Percentiles rank a stretch among this genome's conserved stretches.
Conservation (phyloP, 164 flowering plant genomes). For the Stephania yunnanensis region DNA sequence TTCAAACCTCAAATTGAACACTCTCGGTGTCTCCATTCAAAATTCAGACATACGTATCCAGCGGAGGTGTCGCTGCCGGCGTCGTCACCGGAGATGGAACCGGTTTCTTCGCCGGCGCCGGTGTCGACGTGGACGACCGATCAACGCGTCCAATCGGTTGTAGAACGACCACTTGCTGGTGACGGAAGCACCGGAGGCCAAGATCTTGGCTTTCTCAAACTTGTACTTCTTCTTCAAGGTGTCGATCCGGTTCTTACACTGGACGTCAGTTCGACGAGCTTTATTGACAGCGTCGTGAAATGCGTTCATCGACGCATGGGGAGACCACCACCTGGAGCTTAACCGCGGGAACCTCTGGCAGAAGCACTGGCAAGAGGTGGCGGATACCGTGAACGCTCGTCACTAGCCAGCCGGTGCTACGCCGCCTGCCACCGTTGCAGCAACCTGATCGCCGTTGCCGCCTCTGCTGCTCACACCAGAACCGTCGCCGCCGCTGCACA, state of each 20-base stretch:
- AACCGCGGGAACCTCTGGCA: no score
- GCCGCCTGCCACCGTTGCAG: no score
- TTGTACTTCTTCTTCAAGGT: conserved; percentile 92
- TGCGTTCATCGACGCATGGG: conserved; percentile 70
- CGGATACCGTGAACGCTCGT: no score
- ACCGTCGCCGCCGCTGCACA: no score
- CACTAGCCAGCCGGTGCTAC: no score
- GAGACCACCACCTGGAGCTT: conserved; percentile 81
- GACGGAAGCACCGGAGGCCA: conserved; percentile 33
- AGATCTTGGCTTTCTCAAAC: conserved; percentile 60
- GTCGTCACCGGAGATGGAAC: conserved; percentile 13
- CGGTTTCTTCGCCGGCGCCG: conserved; percentile 11
- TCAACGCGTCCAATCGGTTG: conserved; percentile 19
- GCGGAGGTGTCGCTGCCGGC: conserved; percentile 26
- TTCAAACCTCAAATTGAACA: no score
- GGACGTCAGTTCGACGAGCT: conserved; percentile 70
- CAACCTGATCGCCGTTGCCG: no score
- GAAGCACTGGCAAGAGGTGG: no score
- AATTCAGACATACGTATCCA: no score
- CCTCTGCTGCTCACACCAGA: no score
- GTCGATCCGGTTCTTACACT: conserved; percentile 95
- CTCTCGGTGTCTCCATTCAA: no score
- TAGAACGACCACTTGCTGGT: conserved; percentile 27
- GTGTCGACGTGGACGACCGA: conserved; percentile 24
- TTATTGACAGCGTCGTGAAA: conserved; percentile 53